Percentiles rank a stretch among this genome's conserved stretches.
phyloP scores from a whole-genome alignment of 2,329 filamentous ascomycete species.

The Exophiala phaeomuriformis region DNA sequence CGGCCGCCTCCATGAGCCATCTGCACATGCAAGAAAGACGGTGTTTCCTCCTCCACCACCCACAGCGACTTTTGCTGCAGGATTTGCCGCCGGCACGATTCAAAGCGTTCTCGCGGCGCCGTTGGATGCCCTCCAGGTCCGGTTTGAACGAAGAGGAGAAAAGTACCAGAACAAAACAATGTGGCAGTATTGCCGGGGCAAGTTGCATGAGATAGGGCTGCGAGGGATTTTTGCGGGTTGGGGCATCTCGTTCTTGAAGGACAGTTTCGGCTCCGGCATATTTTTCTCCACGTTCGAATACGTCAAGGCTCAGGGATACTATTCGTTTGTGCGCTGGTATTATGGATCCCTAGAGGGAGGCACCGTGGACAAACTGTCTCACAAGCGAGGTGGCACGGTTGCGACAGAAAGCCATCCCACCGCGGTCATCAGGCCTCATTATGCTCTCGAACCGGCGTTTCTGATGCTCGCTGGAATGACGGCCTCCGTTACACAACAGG shows the following conservation, averaged over 20 bases:
- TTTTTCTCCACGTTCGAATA: constrained; percentile 60
- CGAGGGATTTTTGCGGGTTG: constrained; percentile 59
- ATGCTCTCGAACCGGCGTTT: constrained; percentile 55
- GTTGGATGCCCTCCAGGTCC: constrained; percentile 56
- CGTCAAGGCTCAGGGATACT: constrained; percentile 56
- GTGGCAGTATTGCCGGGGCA: constrained; percentile 56
- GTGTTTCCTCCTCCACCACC: constrained; percentile 53
- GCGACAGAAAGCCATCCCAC: constrained; percentile 20
- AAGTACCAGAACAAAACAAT: constrained; percentile 45
- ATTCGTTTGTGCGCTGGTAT: constrained; percentile 52
- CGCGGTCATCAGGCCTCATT: constrained; percentile 52
- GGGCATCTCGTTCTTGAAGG: constrained; percentile 52
- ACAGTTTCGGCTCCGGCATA: constrained; percentile 53
- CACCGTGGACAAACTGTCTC: constrained; percentile 29
- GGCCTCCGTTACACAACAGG: constrained; percentile 52
- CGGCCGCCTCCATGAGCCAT: constrained; percentile 51
- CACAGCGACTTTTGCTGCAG: constrained; percentile 50
- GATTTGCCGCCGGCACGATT: constrained; percentile 52
- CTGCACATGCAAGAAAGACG: constrained; percentile 50
- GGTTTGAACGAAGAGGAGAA: constrained; percentile 46
- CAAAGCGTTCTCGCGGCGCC: constrained; percentile 58
- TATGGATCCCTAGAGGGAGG: constrained; percentile 41
- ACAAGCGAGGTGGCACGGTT: constrained; percentile 8
- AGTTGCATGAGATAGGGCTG: constrained; percentile 52
- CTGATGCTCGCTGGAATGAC: constrained; percentile 53